Evolutionary conservation across 805 yeast genomes (phyloP).

Genomic region (Ogataea ramenticola): DNA sequence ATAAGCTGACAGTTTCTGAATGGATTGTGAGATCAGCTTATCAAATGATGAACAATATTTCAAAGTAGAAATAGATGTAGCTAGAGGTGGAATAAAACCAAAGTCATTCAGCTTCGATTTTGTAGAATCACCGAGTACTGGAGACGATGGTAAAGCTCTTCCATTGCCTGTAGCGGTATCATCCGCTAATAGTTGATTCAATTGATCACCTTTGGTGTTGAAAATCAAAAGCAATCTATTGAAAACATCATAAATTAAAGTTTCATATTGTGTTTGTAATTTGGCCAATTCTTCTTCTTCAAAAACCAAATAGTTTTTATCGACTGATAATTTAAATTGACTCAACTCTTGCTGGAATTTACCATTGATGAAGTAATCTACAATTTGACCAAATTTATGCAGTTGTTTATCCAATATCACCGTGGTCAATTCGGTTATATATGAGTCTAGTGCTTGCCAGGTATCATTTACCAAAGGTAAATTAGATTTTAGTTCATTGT

Average conservation of each 20-base stretch:
- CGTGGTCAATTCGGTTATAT: conserved; percentile 26
- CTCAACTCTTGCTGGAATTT: conserved; percentile 28
- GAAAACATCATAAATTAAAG: conserved; percentile 22
- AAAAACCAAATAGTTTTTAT: conserved; percentile 5
- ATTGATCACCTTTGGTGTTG: conserved; percentile 28
- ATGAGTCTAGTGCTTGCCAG: conserved; percentile 47
- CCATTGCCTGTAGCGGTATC: conserved; percentile 24
- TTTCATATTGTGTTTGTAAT: conserved; percentile 25
- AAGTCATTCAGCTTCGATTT: conserved; percentile 18
- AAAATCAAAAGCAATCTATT: conserved; percentile 20
- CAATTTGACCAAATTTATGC: conserved; percentile 44
- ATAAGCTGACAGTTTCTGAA: conserved; percentile 31
- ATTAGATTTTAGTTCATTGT: conserved; percentile 26
- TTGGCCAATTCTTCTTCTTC: conserved; percentile 33
- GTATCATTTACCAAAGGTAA: conserved; percentile 49
- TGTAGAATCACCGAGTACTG: background rate
- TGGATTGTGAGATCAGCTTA: conserved; percentile 30
- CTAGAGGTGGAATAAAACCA: conserved; percentile 57
- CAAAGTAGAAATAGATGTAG: conserved; percentile 56
- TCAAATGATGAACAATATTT: conserved; percentile 43
- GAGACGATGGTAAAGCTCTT: background rate
- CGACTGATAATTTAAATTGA: conserved; percentile 15
- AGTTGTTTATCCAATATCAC: conserved; percentile 31
- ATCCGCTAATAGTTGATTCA: conserved; percentile 16
- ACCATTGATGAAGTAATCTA: conserved; percentile 48